These are phyloP conservation scores for Tillandsia fasciculata DNA, from an alignment of 176 grass and related monocot species.

Conservation along the genomic window DNA sequence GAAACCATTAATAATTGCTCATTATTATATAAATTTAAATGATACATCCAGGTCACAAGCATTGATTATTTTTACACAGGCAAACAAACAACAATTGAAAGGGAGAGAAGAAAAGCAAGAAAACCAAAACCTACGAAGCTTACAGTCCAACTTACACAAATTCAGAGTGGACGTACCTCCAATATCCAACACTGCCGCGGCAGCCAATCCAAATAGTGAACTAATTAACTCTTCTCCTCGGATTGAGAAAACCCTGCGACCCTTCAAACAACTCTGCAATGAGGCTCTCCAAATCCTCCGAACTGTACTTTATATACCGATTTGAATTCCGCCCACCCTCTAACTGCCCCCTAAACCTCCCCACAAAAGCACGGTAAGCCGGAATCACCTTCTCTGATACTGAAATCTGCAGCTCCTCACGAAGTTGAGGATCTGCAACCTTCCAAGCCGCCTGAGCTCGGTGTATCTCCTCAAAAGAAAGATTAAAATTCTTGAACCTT, in stretches of 20 bases:
- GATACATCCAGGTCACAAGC: constrained; percentile 30
- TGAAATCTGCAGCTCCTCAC: constrained; percentile 79
- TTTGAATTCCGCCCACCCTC: constrained; percentile 50
- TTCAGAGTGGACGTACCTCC: constrained; percentile 18
- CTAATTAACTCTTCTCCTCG: constrained; percentile 31
- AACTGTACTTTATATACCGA: constrained; percentile 78
- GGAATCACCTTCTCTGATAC: constrained; percentile 67
- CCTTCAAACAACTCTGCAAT: constrained; percentile 93
- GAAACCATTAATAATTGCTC: constrained; percentile 24
- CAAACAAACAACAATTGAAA: constrained; percentile 24
- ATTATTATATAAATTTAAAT: constrained; percentile 5
- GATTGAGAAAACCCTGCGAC: not conserved
- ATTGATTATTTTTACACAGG: constrained; percentile 23
- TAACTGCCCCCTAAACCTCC: constrained; percentile 55
- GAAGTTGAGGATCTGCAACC: constrained; percentile 73
- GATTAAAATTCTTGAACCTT: constrained; percentile 90
- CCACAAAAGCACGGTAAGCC: constrained; percentile 76
- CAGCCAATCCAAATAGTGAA: constrained; percentile 23
- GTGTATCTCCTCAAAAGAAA: constrained; percentile 74
- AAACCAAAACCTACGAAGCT: constrained; percentile 31
- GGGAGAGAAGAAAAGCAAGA: constrained; percentile 24
- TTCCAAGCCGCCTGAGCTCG: constrained; percentile 72
- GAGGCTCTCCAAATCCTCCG: constrained; percentile 79
- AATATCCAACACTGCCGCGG: constrained; percentile 27
- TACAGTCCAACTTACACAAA: constrained; percentile 16